Conservation (phyloP, 148 eudicot species). For the Simmondsia chinensis region DNA sequence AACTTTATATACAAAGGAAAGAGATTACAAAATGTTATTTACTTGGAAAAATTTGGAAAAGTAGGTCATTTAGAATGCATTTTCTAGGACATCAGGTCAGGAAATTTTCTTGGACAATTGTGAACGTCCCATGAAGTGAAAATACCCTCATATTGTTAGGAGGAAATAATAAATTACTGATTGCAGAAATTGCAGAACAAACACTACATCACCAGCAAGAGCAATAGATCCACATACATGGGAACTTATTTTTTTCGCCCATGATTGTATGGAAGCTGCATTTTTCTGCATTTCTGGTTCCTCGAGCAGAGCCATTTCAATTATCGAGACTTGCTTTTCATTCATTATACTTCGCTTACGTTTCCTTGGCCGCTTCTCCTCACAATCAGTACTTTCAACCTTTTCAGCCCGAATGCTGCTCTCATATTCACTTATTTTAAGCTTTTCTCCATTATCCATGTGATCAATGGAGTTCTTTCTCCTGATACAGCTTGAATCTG, state of each 20-base stretch:
- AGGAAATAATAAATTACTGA: no score
- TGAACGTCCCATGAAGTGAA: no score
- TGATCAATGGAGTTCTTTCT: slow-evolving; percentile 32
- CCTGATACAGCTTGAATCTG: slow-evolving; percentile 64
- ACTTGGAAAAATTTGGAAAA: no score
- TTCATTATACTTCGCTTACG: slow-evolving; percentile 84
- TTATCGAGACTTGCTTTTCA: slow-evolving; percentile 47
- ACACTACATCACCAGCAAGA: background rate
- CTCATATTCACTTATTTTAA: slow-evolving; percentile 21
- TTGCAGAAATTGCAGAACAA: no score
- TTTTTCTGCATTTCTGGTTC: slow-evolving; percentile 90
- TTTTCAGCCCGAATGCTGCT: slow-evolving; percentile 33
- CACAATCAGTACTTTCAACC: slow-evolving; percentile 30
- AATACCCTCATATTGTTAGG: no score
- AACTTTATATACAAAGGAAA: no score
- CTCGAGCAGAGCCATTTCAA: slow-evolving; percentile 61
- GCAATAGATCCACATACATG: slow-evolving; percentile 39
- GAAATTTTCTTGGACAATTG: no score
- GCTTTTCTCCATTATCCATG: slow-evolving; percentile 24
- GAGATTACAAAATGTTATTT: no score
- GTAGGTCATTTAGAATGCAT: no score
- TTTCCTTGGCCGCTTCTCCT: slow-evolving; percentile 57
- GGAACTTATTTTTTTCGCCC: slow-evolving; percentile 68
- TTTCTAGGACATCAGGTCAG: no score
- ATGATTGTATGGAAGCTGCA: slow-evolving; percentile 36